Conservation (phyloP, 257 asterid genomes). For the Scutellaria barbata region DNA sequence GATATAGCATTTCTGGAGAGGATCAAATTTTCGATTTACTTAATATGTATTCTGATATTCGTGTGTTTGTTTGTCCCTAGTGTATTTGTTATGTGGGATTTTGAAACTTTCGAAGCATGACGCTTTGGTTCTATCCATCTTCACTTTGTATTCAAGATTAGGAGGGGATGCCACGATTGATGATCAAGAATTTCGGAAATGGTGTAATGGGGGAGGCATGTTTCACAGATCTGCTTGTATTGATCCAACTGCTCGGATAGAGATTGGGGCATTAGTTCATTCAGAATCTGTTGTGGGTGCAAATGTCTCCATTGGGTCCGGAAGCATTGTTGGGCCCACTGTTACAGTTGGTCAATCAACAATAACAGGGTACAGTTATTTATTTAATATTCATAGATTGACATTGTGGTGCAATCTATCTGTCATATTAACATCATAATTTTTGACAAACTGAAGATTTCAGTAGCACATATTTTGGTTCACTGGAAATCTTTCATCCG, state of each 20-base stretch:
- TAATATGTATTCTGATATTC: neutral
- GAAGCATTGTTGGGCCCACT: slow-evolving; percentile 75
- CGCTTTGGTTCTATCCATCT: too few relatives aligned
- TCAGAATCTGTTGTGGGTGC: slow-evolving; percentile 65
- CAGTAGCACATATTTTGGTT: neutral
- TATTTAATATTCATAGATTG: slow-evolving; percentile 7
- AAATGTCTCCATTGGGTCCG: slow-evolving; percentile 70
- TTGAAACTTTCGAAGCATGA: neutral
- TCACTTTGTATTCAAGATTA: slow-evolving; percentile 45
- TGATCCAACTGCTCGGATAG: slow-evolving; percentile 78
- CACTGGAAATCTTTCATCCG: neutral
- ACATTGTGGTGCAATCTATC: neutral
- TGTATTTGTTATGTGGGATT: neutral
- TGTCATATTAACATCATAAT: neutral
- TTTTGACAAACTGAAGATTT: neutral
- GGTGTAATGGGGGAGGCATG: slow-evolving; percentile 85
- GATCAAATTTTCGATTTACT: too few relatives aligned
- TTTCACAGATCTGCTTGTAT: slow-evolving; percentile 68
- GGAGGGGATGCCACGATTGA: slow-evolving; percentile 45
- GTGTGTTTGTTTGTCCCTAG: neutral
- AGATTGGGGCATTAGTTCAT: slow-evolving; percentile 75
- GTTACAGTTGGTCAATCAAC: slow-evolving; percentile 81
- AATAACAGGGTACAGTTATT: slow-evolving; percentile 66
- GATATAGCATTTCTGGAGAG: too few relatives aligned
- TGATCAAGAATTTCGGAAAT: slow-evolving; percentile 55